Conservation (phyloP, 148 eudicot genomes). For the Spergularia bocconei region DNA sequence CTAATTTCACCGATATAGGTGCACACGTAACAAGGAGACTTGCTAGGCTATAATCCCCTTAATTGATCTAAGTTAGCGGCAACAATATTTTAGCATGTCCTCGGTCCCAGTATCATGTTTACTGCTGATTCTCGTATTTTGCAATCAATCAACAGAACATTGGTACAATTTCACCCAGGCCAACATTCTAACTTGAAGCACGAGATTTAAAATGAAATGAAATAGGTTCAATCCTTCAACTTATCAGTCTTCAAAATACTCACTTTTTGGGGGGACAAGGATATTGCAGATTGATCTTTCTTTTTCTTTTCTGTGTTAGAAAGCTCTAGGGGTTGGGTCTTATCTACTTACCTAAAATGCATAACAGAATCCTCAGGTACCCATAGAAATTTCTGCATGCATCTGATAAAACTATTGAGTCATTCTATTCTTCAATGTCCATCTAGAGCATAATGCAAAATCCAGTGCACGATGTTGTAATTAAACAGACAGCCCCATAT, state of each 20-base stretch:
- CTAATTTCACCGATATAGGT: not conserved
- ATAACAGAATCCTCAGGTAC: not conserved
- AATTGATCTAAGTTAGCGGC: too few relatives aligned
- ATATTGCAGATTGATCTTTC: not conserved
- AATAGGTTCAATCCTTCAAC: too few relatives aligned
- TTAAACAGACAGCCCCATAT: not conserved
- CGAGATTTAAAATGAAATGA: not conserved
- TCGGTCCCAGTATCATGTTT: too few relatives aligned
- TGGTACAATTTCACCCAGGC: not conserved
- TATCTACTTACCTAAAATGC: not conserved
- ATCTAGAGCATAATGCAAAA: too few relatives aligned
- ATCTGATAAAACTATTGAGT: too few relatives aligned
- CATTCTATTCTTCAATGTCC: too few relatives aligned
- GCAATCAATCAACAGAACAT: too few relatives aligned
- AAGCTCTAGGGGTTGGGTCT: not conserved
- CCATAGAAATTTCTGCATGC: too few relatives aligned
- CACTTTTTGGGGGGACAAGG: not conserved
- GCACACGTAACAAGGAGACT: not conserved
- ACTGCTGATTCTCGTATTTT: too few relatives aligned
- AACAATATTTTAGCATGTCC: not conserved
- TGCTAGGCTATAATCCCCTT: not conserved
- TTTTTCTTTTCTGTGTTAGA: too few relatives aligned
- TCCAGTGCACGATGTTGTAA: too few relatives aligned
- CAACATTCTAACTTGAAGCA: not conserved
- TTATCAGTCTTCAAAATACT: too few relatives aligned